Conservation (phyloP, 2,329 filamentous ascomycete species). For the Hypoxylon sp. region DNA sequence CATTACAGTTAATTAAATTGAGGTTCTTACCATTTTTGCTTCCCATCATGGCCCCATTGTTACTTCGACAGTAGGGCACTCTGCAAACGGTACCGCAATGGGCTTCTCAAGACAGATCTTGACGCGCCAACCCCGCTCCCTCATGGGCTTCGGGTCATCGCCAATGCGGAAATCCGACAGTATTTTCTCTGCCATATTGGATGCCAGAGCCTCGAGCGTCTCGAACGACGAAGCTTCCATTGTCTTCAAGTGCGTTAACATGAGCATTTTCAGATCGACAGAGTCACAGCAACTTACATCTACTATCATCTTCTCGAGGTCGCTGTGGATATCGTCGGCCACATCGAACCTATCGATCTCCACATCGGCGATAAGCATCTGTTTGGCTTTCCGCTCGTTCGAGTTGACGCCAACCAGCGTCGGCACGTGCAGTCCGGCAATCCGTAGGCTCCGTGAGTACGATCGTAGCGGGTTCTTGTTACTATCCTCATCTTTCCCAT, state of each 20-base stretch:
- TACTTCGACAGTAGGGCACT: slow-evolving; percentile 76
- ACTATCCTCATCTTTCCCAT: slow-evolving; percentile 44
- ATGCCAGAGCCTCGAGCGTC: slow-evolving; percentile 71
- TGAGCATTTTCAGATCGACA: slow-evolving; percentile 1
- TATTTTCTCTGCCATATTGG: slow-evolving; percentile 60
- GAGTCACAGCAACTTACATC: slow-evolving; percentile 61
- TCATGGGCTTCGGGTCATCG: slow-evolving; percentile 51
- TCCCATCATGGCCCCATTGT: slow-evolving; percentile 46
- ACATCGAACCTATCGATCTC: slow-evolving; percentile 67
- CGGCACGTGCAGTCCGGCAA: slow-evolving; percentile 71
- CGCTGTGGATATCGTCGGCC: slow-evolving; percentile 62
- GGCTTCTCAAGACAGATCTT: slow-evolving; percentile 77
- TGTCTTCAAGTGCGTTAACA: slow-evolving; percentile 52
- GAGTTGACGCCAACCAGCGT: slow-evolving; percentile 78
- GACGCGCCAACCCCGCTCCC: slow-evolving; percentile 63
- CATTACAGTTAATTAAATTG: background rate
- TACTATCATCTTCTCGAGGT: slow-evolving; percentile 70
- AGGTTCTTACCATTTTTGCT: background rate
- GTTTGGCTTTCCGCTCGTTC: slow-evolving; percentile 75
- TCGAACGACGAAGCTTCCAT: slow-evolving; percentile 69
- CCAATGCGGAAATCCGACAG: slow-evolving; percentile 56
- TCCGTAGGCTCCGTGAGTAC: slow-evolving; percentile 56
- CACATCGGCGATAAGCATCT: slow-evolving; percentile 73
- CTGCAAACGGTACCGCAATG: slow-evolving; percentile 77
- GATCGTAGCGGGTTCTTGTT: slow-evolving; percentile 45